Evolutionary conservation across 371 early-diverging fungal species (phyloP), one percentile per base, ranked within the genome.

Genomic region (Rhizopus arrhizus): DNA sequence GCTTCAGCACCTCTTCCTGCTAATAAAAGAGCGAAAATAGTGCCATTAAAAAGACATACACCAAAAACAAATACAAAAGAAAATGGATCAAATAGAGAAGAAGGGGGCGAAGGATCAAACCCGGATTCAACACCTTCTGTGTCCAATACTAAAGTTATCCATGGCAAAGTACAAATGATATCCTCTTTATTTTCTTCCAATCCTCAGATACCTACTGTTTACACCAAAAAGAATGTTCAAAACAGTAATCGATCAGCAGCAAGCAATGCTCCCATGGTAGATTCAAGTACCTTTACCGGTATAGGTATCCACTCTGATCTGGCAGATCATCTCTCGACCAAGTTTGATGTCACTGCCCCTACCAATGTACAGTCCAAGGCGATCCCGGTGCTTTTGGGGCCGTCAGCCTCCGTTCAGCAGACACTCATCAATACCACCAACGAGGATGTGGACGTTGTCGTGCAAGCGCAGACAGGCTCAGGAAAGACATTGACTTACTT

Each of bases 401-500:
- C 85, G 36, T 64, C 72, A 28, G 55, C 59, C 32, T 64, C 60
- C 13, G 71, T 69, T 32, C 62, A 49, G 59, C 48, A 48, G 29
- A 48, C 48, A 5, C 10, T 54, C 15, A 61, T 64, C 9, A 59
- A 72, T 61, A 69, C 59, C 45, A 63, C 60, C 43, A 62, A 64
- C 46, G 61, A 77, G 38, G 86, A 88, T 59, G 69, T 78, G 0
- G 97, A 98, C 79, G 85, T 92, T 11, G 87, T 98, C 32, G 88
- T 97, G 34, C 94, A 97, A 68, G 94, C 99, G 1, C 90, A 94
- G 61, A 99, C 99, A 6, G 99, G 99, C 38, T 95, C 96, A 8
- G 99, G 99, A 36, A 99, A 99, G 73, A 99, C 99, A 0, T 79
- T 98, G 32, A 88, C 99, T 2, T 99, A 95, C 71, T 78, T 99